These are phyloP conservation scores for Quercus tomentella DNA, from an alignment of 331 rosid genomes.

Conservation along the genomic window DNA sequence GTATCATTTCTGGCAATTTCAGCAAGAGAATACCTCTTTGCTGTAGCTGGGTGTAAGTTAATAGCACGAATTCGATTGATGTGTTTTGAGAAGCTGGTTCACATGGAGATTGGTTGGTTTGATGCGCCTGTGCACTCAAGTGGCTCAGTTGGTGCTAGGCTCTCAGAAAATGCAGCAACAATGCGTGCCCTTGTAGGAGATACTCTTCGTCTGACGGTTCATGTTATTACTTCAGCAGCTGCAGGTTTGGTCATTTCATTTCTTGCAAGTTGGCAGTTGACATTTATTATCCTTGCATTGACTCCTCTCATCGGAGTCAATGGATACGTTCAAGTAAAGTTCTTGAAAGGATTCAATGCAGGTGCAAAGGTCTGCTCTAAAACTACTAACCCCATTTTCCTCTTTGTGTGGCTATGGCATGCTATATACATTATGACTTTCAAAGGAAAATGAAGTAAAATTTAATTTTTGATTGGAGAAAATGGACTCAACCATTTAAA, in stretches of 20 bases:
- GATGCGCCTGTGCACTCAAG: constrained; percentile 33
- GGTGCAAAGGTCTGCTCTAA: constrained; percentile 30
- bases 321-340: constrained; percentile 15
- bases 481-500: too few relatives aligned
- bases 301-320: constrained; percentile 24
- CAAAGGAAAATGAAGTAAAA: too few relatives aligned
- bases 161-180: constrained; percentile 32
- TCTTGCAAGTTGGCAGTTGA: constrained; percentile 23
- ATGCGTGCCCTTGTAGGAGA: constrained; percentile 37
- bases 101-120: constrained; percentile 40
- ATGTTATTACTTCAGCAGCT: constrained; percentile 17
- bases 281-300: constrained; percentile 24
- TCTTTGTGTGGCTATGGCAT: too few relatives aligned
- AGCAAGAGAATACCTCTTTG: constrained; percentile 20
- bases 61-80: constrained; percentile 23
- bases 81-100: constrained; percentile 34
- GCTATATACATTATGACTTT: too few relatives aligned
- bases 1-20: constrained; percentile 19
- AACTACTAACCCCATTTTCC: too few relatives aligned
- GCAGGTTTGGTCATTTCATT: constrained; percentile 33
- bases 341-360: constrained; percentile 11
- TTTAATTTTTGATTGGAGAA: too few relatives aligned
- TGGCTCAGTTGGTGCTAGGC: constrained; percentile 35
- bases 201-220: constrained; percentile 20
- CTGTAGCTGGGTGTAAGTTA: constrained; percentile 33